A percentile compares a stretch with the other conserved stretches of the same genome.
Evolutionary conservation across 352 stramenopile species (phyloP).

Genomic region (Globisporangium abappressorium): DNA sequence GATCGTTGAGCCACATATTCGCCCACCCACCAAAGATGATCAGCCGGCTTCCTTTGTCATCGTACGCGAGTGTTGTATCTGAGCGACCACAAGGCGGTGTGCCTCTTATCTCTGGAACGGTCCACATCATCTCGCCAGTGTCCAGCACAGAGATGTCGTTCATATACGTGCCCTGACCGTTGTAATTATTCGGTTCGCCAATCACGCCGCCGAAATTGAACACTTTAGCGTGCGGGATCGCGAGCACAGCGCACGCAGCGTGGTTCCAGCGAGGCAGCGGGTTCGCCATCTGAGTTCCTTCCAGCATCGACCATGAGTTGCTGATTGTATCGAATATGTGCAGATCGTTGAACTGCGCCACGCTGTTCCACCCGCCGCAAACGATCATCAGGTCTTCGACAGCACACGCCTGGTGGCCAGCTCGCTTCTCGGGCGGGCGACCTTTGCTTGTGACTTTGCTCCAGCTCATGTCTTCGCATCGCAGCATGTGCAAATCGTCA

Average conservation of each 20-base stretch:
- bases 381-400: constrained; percentile 91
- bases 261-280: constrained; percentile 94
- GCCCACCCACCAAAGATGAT: constrained; percentile 96
- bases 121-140: constrained; percentile 90
- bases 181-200: constrained; percentile 87
- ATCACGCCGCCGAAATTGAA: constrained; percentile 96
- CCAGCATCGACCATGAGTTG: constrained; percentile 83
- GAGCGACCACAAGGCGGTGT: constrained; percentile 82
- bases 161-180: constrained; percentile 74
- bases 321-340: constrained; percentile 90
- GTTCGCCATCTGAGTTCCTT: constrained; percentile 68
- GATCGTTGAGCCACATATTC: constrained; percentile 92
- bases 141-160: constrained; percentile 93
- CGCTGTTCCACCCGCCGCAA: constrained; percentile 94
- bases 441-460: constrained; percentile 84
- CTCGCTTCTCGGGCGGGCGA: constrained; percentile 87
- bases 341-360: constrained; percentile 94
- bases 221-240: constrained; percentile 95
- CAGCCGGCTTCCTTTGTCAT: constrained; percentile 88
- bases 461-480: constrained; percentile 87
- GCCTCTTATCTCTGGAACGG: constrained; percentile 74
- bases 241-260: constrained; percentile 88
- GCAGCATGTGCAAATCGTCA: constrained; percentile 90
- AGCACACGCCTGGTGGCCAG: constrained; percentile 89
- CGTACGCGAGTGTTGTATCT: constrained; percentile 93